phyloP scores from a whole-genome alignment of 805 yeast species.

The Martiniozyma abietophila region DNA sequence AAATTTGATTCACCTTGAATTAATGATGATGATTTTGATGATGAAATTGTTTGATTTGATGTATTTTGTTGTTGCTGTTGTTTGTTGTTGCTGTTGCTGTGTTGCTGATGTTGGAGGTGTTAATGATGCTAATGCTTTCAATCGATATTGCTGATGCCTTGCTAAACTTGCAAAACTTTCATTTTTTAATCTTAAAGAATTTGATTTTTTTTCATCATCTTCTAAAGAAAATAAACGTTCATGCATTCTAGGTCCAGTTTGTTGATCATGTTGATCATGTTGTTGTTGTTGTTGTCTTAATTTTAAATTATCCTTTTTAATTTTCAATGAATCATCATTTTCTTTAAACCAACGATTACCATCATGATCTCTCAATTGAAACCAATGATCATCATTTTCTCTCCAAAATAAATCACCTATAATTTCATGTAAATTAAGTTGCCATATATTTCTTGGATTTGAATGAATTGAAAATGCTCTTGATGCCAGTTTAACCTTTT shows the following conservation, averaged over 20 bases:
- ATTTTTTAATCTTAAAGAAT: conserved; percentile 16
- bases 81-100: too few relatives aligned
- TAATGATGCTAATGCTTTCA: too few relatives aligned
- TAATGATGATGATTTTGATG: too few relatives aligned
- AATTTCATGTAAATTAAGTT: conserved; percentile 51
- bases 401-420: conserved; percentile 53
- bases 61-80: too few relatives aligned
- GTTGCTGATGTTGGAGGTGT: too few relatives aligned
- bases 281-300: too few relatives aligned
- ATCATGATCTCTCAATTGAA: conserved; percentile 34
- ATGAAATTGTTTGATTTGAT: too few relatives aligned
- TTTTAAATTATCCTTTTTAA: conserved; percentile 4
- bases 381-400: conserved; percentile 38
- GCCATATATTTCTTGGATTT: conserved; percentile 47
- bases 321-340: neutral
- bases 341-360: conserved; percentile 42
- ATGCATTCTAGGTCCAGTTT: too few relatives aligned
- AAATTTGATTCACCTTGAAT: too few relatives aligned
- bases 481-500: conserved; percentile 48
- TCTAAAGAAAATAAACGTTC: too few relatives aligned
- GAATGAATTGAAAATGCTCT: conserved; percentile 45
- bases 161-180: conserved; percentile 23
- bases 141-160: too few relatives aligned
- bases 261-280: too few relatives aligned
- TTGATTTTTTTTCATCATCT: conserved; percentile 12